Evolutionary conservation across 1,284 basidiomycete species (phyloP), one percentile per base, ranked within the genome.

Genomic region (Marasmius fiardii): DNA sequence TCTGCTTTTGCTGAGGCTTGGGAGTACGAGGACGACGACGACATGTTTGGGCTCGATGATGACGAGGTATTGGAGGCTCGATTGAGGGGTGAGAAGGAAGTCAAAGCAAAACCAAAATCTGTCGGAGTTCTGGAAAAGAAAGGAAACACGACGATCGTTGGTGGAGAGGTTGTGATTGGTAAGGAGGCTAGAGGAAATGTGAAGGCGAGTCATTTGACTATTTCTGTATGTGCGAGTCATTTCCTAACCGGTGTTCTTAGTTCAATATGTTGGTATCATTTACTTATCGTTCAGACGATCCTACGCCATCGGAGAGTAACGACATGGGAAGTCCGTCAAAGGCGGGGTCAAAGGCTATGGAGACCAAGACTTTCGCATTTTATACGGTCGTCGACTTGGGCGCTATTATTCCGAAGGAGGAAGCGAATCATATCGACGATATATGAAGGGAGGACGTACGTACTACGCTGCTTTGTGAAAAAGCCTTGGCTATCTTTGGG

Each of bases 21-120:
- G 94, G 94, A 95, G 68, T 96, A 95, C 61, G 94, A 96, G 49
- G 92, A 95, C 53, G 92, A 93, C 49, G 92, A 93, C 59, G 90
- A 90, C 39, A 90, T 91, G 80, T 88, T 89, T 62, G 82, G 76
- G 31, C 73, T 85, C 6, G 88, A 90, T 43, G 89, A 90, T 26
- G 90, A 88, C 33, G 81, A 85, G 47, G 75, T 74, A 43, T 75
- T 68, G 55, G 68, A 65, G 55, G 72, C 64, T 55, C 70, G 63
- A 39, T 64, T 54, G 59, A 72, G 67, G 62, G 72, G 64, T 65
- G 78, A 73, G 71, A 78, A 62, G 59, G 75, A 64, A 68, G 78
- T 60, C 59, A 79, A 74, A 37, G 68, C 73, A 23, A 87, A 82
- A 72, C 71, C 76, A 44, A 90, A 86, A 68, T 82, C 80, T 23